Evolutionary conservation across 176 grass and related monocot genomes (phyloP).

Genomic region (Ensete glaucum): DNA sequence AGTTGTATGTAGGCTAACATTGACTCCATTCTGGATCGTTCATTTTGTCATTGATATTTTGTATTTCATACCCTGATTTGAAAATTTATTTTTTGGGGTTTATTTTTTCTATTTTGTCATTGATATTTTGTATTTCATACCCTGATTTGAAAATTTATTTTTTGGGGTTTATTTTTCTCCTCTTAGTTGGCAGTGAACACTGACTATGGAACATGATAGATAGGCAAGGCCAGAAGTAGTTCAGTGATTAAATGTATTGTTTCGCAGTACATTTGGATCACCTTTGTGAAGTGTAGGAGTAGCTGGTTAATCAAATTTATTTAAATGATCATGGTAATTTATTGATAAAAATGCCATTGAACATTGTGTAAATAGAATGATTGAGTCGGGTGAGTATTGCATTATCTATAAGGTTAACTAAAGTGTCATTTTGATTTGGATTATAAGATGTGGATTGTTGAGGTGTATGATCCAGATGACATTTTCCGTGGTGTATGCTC

Average conservation of each 20-base stretch:
- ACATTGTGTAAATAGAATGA: no score
- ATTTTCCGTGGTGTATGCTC: not conserved
- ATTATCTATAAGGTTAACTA: no score
- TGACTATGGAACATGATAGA: not conserved
- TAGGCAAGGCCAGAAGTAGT: not conserved
- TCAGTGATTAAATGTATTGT: no score
- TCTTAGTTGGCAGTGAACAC: not conserved
- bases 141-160: not conserved
- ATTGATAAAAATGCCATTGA: no score
- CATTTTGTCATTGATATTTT: not conserved
- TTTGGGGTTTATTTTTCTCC: not conserved
- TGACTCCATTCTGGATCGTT: not conserved
- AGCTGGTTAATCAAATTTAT: no score
- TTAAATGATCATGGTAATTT: no score
- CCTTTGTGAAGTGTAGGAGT: not conserved
- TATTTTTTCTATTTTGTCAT: no score
- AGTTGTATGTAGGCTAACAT: slow-evolving; percentile 16
- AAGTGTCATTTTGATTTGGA: no score
- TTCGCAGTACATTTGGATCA: not conserved
- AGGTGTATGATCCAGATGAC: not conserved
- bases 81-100: not conserved
- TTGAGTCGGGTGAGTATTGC: no score
- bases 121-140: not conserved
- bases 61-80: not conserved
- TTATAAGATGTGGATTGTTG: not conserved